Evolutionary conservation across 2,329 filamentous ascomycete genomes (phyloP), one percentile per base, ranked within the genome.

Genomic region (Nannizziopsis arthrosporioides): DNA sequence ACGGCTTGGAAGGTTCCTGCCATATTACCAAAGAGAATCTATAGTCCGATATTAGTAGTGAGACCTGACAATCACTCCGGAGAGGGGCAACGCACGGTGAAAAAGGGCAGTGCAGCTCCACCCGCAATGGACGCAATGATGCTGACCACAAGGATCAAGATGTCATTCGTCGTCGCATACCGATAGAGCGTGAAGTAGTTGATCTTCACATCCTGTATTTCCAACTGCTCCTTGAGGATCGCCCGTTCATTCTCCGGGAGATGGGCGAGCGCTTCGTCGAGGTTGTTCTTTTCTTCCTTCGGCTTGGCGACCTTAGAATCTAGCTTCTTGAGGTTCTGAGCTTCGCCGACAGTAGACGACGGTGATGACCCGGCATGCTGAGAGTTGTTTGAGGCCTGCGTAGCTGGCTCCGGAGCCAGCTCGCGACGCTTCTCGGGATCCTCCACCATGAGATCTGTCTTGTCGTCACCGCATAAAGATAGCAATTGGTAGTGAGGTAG

Each of bases 51-150:
- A 44, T 51, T 31, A 44, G 35, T 18, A 34, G 11, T 19, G 15
- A 12, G 32, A 34, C 5, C 32, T 27, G 12, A 18, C 15, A 18
- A 27, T 14, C 12, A 38, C 3, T 12, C 6, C n/a, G 45, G 8
- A 36, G 12, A 44, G 18, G 34, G 48, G 44, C 14, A 48, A 44
- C 63, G 42, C 55, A 87, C 75, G 0, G 85, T 90, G 79, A 92
- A 90, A 18, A 88, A 68, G 5, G 86, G 86, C 52, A 90, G 65
- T 6, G 82, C 81, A 48, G 84, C 84, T 51, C 86, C 85, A 14
- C 79, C 82, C 31, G 73, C 79, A 54, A 89, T 84, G 54, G 84
- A 75, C 49, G 77, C 77, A 47, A 90, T 57, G 22, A 71, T 61
- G 44, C 81, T 77, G 47, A 85, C 64, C 35, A 64, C 57, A 36